Base-by-base conservation (phyloP, 192 early-diverging fungal genomes). In the Phlyctochytrium planicorne region DNA sequence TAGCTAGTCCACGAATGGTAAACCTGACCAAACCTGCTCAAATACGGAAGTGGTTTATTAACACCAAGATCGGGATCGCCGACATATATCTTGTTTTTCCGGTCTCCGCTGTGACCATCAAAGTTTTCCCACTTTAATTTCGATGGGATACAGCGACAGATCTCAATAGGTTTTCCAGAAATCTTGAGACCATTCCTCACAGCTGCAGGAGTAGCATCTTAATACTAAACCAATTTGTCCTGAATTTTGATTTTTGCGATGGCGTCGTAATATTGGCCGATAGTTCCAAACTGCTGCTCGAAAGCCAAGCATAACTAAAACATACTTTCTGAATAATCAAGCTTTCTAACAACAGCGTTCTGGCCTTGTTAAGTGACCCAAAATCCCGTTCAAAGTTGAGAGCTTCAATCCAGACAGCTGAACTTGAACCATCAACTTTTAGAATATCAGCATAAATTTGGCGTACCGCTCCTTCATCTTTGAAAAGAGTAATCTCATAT, bases 41-140 rank as follows among this genome's bases (percentile, higher is more conserved):
- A 24, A 84, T 64, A 30, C 81, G 66, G 17, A 77, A 55, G 34
- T 20, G 53, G 52, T 52, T 84, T 84, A 30, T 77, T 36, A 36
- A 72, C 69, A 3, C 59, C 56, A 6, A 17, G 29, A 30, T 78
- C 69, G 30, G 81, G 60, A 36, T 81, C 75, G 14, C 65, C 69
- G 3, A 84, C 79, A 53, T 69, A 84, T 1, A 84, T 70, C 65
- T 77, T 80, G 34, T 68, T 68, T 65, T 70, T 67, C 59, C 71
- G 55, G 40, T 65, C 35, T 2, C 10, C 31, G 14, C 59, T 53
- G n/a, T 40, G 53, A 33, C 36, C 17, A 53, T 68, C 70, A 40
- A 75, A 73, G 23, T 78, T 73, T 62, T 47, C 23, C 75, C 79
- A 78, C 33, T 74, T 24, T 23, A 36, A 25, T 53, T 75, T 53